phyloP scores from a whole-genome alignment of 306 rosid genomes.

The Herpetospermum pedunculosum region DNA sequence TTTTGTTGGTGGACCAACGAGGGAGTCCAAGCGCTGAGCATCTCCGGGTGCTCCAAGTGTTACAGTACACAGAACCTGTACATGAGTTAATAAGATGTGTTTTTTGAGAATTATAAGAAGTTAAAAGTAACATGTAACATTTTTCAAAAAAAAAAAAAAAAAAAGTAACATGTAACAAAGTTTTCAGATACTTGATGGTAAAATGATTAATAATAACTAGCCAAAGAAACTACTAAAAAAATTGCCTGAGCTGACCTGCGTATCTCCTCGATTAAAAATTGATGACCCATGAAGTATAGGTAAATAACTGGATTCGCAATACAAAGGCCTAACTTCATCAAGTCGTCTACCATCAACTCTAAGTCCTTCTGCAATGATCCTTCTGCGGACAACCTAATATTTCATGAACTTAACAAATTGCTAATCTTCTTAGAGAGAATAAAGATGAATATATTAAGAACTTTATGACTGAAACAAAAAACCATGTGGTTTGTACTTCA shows the following conservation, averaged over 20 bases:
- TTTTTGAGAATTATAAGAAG: constrained; percentile 4
- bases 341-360: constrained; percentile 86
- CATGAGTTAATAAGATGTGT: constrained; percentile 8
- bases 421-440: constrained; percentile 9
- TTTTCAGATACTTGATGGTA: neutral
- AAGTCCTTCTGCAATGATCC: constrained; percentile 66
- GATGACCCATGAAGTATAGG: constrained; percentile 81
- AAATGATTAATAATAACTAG: neutral
- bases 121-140: constrained; percentile 2
- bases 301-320: constrained; percentile 66
- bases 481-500: neutral
- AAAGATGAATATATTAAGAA: neutral
- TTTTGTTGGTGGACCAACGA: constrained; percentile 79
- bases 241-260: constrained; percentile 49
- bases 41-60: constrained; percentile 93
- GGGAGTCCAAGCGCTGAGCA: constrained; percentile 81
- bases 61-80: constrained; percentile 87
- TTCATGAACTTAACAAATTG: constrained; percentile 15
- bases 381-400: constrained; percentile 71
- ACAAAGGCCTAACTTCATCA: constrained; percentile 94
- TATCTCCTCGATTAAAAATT: constrained; percentile 81
- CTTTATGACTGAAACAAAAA: neutral
- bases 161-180: constrained; percentile 2
- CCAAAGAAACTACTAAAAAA: constrained; percentile 10
- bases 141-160: too few species aligned